Evolutionary conservation across 352 stramenopile species (phyloP), one percentile per base, ranked within the genome.

Genomic region (Phytophthora sp.): DNA sequence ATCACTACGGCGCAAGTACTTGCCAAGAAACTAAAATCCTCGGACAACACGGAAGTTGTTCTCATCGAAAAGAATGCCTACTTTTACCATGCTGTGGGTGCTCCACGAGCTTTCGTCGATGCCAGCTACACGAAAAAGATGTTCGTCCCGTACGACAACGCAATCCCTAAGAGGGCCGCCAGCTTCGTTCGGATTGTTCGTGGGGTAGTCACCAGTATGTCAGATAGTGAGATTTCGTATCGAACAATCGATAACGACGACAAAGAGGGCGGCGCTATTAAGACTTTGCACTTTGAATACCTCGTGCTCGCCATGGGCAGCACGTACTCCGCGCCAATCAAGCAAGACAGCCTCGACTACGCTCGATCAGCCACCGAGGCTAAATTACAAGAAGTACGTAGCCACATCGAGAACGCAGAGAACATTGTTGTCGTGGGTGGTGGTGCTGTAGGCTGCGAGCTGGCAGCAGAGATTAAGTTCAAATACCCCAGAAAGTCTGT

Each of bases 31-130:
- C 58, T 84, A 30, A 61, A 39, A 0, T 10, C 48, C 0, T 44
- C 53, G 6, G 66, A 77, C 58, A 52, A 76, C 0, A 64, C 55
- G 1, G 49, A 77, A 32, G 69, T 82, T 18, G 42, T 79, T 2
- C 10, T 84, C 13, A 34, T 84, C 2, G 75, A 84, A 41, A 77
- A 80, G 46, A 75, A 59, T n/a, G 46, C 64, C 21, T 77, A 63
- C 54, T 75, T 57, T 15, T 82, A 71, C 41, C 72, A 84, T 46
- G 62, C 50, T 15, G 55, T 84, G 9, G 69, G 62, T 4, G 57
- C 66, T 1, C 75, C 73, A 6, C 72, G 75, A 5, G 72, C 65
- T 0, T 79, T 66, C 17, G 75, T 84, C 1, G 69, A 82, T 21
- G 35, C 64, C 20, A 50, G 28, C 17, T 82, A 66, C 43, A 50